Conservation (phyloP, 371 early-diverging fungal genomes). For the Dichotomocladium elegans region DNA sequence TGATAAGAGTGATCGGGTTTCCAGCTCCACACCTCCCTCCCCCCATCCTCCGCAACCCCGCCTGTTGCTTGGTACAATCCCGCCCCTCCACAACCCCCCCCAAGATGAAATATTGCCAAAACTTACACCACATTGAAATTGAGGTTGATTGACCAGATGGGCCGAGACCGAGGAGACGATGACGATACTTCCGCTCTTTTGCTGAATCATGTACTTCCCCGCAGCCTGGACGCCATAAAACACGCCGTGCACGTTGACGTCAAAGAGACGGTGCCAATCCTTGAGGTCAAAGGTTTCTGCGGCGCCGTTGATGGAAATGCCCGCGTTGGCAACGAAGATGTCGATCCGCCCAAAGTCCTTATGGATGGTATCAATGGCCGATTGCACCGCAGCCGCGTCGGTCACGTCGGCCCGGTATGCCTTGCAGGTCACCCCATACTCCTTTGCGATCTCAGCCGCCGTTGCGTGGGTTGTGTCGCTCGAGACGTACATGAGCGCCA, state of each 20-base stretch:
- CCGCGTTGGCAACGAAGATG: constrained; percentile 49
- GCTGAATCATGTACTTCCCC: constrained; percentile 37
- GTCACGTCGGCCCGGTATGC: constrained; percentile 41
- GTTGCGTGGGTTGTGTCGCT: constrained; percentile 33
- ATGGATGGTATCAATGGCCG: constrained; percentile 31
- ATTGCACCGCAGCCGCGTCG: constrained; percentile 24
- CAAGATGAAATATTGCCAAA: background rate
- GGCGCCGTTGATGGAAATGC: constrained; percentile 29
- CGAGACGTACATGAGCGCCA: constrained; percentile 47
- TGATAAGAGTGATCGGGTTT: too few species aligned
- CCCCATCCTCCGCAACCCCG: background rate
- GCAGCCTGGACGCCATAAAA: constrained; percentile 41
- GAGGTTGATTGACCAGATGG: constrained; percentile 42
- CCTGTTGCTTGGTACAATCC: too few species aligned
- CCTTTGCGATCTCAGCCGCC: constrained; percentile 33
- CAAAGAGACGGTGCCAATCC: constrained; percentile 37
- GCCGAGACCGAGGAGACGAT: constrained; percentile 45
- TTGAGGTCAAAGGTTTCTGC: constrained; percentile 33
- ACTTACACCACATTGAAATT: constrained; percentile 43
- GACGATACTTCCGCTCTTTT: constrained; percentile 40
- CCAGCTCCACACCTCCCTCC: too few species aligned
- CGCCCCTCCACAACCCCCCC: background rate
- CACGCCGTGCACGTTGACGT: constrained; percentile 47
- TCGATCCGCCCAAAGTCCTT: constrained; percentile 42
- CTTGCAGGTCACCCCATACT: constrained; percentile 31